These are phyloP conservation scores for Mortierella sp. DNA, from an alignment of 371 early-diverging fungal species.

Conservation along the genomic window DNA sequence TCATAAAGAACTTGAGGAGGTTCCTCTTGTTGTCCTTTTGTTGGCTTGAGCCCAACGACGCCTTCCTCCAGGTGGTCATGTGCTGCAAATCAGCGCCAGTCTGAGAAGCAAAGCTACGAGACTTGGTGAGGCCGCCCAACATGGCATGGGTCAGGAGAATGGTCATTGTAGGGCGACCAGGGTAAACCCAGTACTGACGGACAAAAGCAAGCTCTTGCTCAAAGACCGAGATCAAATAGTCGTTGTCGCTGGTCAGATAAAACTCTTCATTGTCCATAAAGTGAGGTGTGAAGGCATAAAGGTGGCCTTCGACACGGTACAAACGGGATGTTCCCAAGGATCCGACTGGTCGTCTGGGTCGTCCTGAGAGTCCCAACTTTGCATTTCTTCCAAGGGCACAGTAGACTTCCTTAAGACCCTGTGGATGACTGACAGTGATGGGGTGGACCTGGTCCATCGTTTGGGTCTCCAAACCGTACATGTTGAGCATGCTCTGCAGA, in stretches of 20 bases:
- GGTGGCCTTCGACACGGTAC: slow-evolving; percentile 84
- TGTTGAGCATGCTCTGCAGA: slow-evolving; percentile 75
- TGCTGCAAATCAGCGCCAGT: slow-evolving; percentile 30
- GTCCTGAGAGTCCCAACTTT: slow-evolving; percentile 82
- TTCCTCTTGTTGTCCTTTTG: slow-evolving; percentile 65
- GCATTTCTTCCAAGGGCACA: slow-evolving; percentile 77
- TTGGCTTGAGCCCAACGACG: slow-evolving; percentile 29
- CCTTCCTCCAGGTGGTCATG: slow-evolving; percentile 45
- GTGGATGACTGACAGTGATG: slow-evolving; percentile 80
- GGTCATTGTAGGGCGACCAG: slow-evolving; percentile 87
- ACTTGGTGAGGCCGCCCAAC: slow-evolving; percentile 65
- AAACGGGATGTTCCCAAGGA: slow-evolving; percentile 84
- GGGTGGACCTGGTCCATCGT: slow-evolving; percentile 76
- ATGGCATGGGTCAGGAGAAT: slow-evolving; percentile 83
- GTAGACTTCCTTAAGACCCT: slow-evolving; percentile 85
- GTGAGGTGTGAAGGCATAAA: slow-evolving; percentile 89
- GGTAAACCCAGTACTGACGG: slow-evolving; percentile 77
- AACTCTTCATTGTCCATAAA: slow-evolving; percentile 92
- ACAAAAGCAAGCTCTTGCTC: slow-evolving; percentile 85
- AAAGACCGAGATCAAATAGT: slow-evolving; percentile 80
- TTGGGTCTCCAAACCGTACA: slow-evolving; percentile 85
- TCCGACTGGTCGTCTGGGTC: slow-evolving; percentile 81
- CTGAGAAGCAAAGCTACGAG: slow-evolving; percentile 24
- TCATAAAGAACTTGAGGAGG: slow-evolving; percentile 87
- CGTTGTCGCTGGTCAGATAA: slow-evolving; percentile 86